Percentiles rank a stretch among this genome's conserved stretches.
Evolutionary conservation across 108 stramenopile species (phyloP).

Genomic region (Fistulifera solaris): DNA sequence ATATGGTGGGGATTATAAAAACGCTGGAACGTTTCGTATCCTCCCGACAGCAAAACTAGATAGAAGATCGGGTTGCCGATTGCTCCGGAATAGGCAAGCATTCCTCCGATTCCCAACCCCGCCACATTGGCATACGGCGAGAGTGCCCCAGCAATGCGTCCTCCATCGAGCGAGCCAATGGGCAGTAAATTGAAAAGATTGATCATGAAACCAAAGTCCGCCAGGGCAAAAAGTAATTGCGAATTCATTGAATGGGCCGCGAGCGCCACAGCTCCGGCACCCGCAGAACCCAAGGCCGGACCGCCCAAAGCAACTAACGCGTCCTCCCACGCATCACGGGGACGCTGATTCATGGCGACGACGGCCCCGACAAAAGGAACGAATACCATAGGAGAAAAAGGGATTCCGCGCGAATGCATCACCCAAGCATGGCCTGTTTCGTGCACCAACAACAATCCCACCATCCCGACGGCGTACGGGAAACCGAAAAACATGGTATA

Average conservation of each 20-base stretch:
- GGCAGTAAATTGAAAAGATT: slow-evolving; percentile 92
- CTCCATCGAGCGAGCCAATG: slow-evolving; percentile 87
- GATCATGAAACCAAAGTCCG: slow-evolving; percentile 94
- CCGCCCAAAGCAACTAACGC: slow-evolving; percentile 89
- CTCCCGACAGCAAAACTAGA: slow-evolving; percentile 73
- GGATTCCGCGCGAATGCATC: slow-evolving; percentile 69
- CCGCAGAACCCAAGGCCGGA: slow-evolving; percentile 71
- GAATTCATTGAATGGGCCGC: slow-evolving; percentile 66
- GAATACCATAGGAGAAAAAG: slow-evolving; percentile 87
- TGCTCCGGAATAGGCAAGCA: slow-evolving; percentile 54
- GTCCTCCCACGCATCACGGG: slow-evolving; percentile 81
- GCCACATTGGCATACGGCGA: slow-evolving; percentile 66
- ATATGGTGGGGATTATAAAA: slow-evolving; percentile 58
- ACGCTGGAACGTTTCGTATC: slow-evolving; percentile 70
- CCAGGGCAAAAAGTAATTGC: slow-evolving; percentile 80
- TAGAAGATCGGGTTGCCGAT: slow-evolving; percentile 87
- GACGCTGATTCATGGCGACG: slow-evolving; percentile 72
- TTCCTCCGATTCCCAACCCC: slow-evolving; percentile 71
- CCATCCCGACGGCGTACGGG: slow-evolving; percentile 89
- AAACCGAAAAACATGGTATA: slow-evolving; percentile 84
- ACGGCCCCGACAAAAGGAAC: slow-evolving; percentile 85
- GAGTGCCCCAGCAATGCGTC: slow-evolving; percentile 80
- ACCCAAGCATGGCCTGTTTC: slow-evolving; percentile 81
- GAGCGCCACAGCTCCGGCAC: slow-evolving; percentile 62
- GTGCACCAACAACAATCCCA: slow-evolving; percentile 79